Evolutionary conservation across 1,284 basidiomycete genomes (phyloP), one percentile per base, ranked within the genome.

Genomic region (Cutaneotrichosporon cavernicola): DNA sequence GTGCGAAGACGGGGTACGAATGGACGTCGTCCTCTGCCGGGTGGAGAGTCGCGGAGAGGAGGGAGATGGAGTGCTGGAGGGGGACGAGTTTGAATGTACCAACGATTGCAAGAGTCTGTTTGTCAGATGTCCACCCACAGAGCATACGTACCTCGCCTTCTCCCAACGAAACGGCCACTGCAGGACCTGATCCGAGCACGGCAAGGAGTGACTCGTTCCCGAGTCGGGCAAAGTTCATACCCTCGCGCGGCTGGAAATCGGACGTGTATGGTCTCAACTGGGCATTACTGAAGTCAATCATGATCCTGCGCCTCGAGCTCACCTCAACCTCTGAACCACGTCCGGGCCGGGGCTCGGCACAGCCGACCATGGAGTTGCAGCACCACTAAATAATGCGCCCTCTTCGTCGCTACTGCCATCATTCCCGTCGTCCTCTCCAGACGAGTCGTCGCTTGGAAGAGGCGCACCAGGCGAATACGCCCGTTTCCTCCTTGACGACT

Each of bases 21-120:
- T 59, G 47, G 76, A 85, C 38, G 81, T 81, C 4, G 6, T 61
- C 65, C 62, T 81, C 16, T 62, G 87, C 77, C 40, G 86, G 72
- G 61, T 81, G 11, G 56, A 81, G 49, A 62, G 74, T 64, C n/a
- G 78, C 69, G 66, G 81, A 78, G 26, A 75, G 69, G 55, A 77
- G 56, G 14, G 61, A 46, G 22, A 80, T 36, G 4, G 69, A 47
- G 1, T 66, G 57, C 40, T 72, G 74, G 0, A 81, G 63, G 5
- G 77, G 77, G 5, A 73, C 72, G 14, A 82, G 5, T 4, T 59
- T 59, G 62, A 72, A 80, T 6, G 72, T 65, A 5, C 81, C 81
- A 8, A 75, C 73, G 16, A 79, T 50, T 1, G 70, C 67, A 13
- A 79, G 68, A 26, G 62, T 69, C 74, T 76, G 8, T 1, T 21